Conservation (phyloP, 345 rosid species). For the Gossypioides kirkii region DNA sequence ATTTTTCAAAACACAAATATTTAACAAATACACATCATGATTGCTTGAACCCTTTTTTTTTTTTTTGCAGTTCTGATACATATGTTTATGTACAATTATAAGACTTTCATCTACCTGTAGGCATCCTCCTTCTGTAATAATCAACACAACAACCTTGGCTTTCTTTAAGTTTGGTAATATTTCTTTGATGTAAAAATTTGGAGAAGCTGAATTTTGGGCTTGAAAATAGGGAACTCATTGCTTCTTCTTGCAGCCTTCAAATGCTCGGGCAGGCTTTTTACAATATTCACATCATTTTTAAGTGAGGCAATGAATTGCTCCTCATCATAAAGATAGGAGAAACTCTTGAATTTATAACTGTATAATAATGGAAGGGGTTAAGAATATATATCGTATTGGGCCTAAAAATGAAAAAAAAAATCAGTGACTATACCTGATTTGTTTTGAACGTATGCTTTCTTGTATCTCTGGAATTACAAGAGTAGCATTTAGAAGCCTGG, state of each 20-base stretch:
- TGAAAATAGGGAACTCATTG: slow-evolving; percentile 64
- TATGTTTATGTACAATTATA: neutral
- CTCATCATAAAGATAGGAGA: slow-evolving; percentile 89
- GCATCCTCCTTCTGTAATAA: slow-evolving; percentile 84
- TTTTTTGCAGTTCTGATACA: neutral
- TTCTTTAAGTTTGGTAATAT: slow-evolving; percentile 71
- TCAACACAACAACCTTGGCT: slow-evolving; percentile 66
- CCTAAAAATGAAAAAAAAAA: slow-evolving; percentile 15
- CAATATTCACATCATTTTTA: slow-evolving; percentile 65
- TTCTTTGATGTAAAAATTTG: slow-evolving; percentile 67
- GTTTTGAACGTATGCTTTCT: slow-evolving; percentile 82
- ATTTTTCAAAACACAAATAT: neutral
- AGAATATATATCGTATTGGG: slow-evolving; percentile 11
- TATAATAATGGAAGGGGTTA: slow-evolving; percentile 12
- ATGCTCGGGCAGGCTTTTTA: slow-evolving; percentile 68
- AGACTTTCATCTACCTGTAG: slow-evolving; percentile 54
- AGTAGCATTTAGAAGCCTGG: slow-evolving; percentile 99
- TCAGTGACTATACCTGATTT: slow-evolving; percentile 56
- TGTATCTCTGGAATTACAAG: slow-evolving; percentile 99
- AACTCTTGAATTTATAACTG: slow-evolving; percentile 90
- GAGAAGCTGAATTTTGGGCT: slow-evolving; percentile 73
- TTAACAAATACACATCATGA: neutral
- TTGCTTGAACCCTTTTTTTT: neutral
- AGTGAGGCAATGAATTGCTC: slow-evolving; percentile 90
- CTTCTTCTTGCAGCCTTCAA: slow-evolving; percentile 74